Evolutionary conservation across 129 eudicot genomes (phyloP), one percentile per base, ranked within the genome.

Genomic region (Helichrysum umbraculigerum): DNA sequence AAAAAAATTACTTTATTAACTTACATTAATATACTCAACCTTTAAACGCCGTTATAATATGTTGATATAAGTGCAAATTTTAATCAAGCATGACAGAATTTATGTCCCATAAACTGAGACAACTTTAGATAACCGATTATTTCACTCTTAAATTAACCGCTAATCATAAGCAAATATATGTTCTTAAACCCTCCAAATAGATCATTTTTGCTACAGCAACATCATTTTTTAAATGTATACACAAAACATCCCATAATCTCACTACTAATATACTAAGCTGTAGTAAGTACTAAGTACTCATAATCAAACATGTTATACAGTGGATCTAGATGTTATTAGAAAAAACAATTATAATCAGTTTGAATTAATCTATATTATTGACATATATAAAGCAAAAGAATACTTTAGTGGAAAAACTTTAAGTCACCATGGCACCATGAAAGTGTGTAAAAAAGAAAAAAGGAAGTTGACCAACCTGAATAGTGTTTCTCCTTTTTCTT

Each of bases 401-500:
- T 21, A 10, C 15, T 28, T 63, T 47, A 70, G 74, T 70, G 61
- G 37, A 15, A 70, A 44, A 70, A 9, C 51, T 42, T 42, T 42
- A 70, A 50, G 51, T 42, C 39, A 21, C 63, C 74, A 70, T 70
- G 73, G 28, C 28, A 25, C 28, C 28, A 25, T 25, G 28, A 68
- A 39, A 5, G 59, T 69, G 63, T 70, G 57, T 69, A 20, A 69
- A 22, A 2, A 62, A 76, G 5, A 19, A 59, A 37, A 19, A 41
- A 60, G 44, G 44, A 68, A 51, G 50, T 32, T 32, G 50, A 84
- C 85, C 32, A 28, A 78, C 86, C 83, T 80, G 84, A 9, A 19
- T 72, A 68, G n/a, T 79, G 68, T 72, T 87, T 84, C 64, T 83
- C 78, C 29, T 82, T 79, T 82, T 90, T 90, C 84, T 92, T 93